Evolutionary conservation across 2,329 filamentous ascomycete genomes (phyloP).

Genomic region (Aspergillus tanneri): DNA sequence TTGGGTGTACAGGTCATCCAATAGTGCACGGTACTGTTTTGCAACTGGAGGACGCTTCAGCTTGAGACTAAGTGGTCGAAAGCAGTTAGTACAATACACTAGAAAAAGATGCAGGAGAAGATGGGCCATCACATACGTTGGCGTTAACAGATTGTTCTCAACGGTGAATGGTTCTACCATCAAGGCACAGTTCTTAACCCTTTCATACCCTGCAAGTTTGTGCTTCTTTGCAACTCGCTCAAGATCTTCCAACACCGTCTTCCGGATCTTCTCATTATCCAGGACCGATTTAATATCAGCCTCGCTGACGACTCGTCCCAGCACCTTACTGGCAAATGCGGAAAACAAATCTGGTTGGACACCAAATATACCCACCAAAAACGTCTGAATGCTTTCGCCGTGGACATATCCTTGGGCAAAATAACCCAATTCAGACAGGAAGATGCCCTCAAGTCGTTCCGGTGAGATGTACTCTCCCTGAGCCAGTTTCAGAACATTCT

Average conservation of each 20-base stretch:
- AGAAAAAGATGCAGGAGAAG: not conserved
- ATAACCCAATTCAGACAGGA: constrained; percentile 75
- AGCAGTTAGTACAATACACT: constrained; percentile 18
- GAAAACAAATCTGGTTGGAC: constrained; percentile 83
- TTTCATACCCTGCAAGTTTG: constrained; percentile 91
- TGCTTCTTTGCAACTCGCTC: constrained; percentile 75
- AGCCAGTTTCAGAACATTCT: constrained; percentile 98
- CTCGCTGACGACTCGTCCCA: constrained; percentile 63
- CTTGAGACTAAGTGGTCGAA: constrained; percentile 56
- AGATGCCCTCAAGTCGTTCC: constrained; percentile 94
- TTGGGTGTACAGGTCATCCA: constrained; percentile 63
- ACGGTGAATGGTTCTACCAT: constrained; percentile 88
- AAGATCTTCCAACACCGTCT: constrained; percentile 74
- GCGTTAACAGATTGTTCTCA: constrained; percentile 75
- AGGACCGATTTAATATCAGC: constrained; percentile 60
- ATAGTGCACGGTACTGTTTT: constrained; percentile 58
- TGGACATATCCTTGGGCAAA: constrained; percentile 84
- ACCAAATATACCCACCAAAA: constrained; percentile 82
- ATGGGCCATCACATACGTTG: constrained; percentile 48
- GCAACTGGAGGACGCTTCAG: constrained; percentile 68
- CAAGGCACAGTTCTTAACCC: constrained; percentile 70
- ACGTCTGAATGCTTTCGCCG: constrained; percentile 79
- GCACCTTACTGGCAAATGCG: constrained; percentile 71
- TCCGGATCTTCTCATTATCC: constrained; percentile 67
- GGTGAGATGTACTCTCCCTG: constrained; percentile 98